A percentile compares a stretch with the other conserved stretches of the same genome.
Evolutionary conservation across 169 alveolate species (phyloP).

Genomic region (Plasmodium relictum): DNA sequence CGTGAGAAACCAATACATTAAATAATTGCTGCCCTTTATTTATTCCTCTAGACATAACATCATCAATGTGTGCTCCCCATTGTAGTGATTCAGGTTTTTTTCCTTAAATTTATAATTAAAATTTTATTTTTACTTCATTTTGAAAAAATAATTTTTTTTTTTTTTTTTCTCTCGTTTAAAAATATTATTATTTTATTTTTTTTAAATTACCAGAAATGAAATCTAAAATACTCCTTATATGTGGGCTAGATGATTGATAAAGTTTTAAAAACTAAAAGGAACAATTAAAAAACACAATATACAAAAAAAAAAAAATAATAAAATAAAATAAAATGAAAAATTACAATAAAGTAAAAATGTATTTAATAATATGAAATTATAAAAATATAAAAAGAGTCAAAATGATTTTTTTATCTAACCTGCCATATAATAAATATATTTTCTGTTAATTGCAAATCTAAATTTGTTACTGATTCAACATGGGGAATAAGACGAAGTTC

Average conservation of each 20-base stretch:
- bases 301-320: constrained; percentile 1
- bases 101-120: constrained; percentile 5
- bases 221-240: constrained; percentile 58
- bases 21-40: constrained; percentile 54
- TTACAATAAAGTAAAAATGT: too few relatives aligned
- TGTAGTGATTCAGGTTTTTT: constrained; percentile 51
- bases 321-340: too few relatives aligned
- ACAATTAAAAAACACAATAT: background rate
- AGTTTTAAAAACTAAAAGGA: constrained; percentile 68
- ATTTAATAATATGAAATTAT: background rate
- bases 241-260: constrained; percentile 70
- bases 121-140: background rate
- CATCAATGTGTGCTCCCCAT: constrained; percentile 77
- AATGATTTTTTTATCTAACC: constrained; percentile 21
- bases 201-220: constrained; percentile 54
- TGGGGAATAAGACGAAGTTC: constrained; percentile 74
- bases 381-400: background rate
- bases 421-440: constrained; percentile 75
- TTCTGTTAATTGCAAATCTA: constrained; percentile 71
- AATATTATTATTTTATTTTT: constrained; percentile 13
- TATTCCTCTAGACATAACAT: constrained; percentile 53
- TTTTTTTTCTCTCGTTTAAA: background rate
- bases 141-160: background rate
- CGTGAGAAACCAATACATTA: constrained; percentile 46
- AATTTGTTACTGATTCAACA: constrained; percentile 53